A percentile compares a stretch with the other conserved stretches of the same genome.
Evolutionary conservation across 1,139 yeast species (phyloP).

Genomic region (Fermentozyma sake): DNA sequence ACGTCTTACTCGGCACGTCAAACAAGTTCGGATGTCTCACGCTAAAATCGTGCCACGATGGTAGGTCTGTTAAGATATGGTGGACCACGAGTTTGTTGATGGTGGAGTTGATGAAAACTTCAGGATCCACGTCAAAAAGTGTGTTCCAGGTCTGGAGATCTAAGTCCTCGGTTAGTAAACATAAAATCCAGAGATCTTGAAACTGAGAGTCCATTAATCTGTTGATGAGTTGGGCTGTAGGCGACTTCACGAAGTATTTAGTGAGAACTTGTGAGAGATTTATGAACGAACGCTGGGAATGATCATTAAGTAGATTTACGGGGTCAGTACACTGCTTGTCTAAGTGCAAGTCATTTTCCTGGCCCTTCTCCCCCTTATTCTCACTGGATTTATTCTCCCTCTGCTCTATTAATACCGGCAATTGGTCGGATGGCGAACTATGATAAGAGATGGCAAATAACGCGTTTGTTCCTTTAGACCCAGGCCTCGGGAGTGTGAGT

Average conservation of each 20-base stretch:
- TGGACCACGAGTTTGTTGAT: background rate
- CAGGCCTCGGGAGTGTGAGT: conserved; percentile 24
- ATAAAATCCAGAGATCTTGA: conserved; percentile 38
- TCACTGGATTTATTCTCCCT: too few relatives aligned
- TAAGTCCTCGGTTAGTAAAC: conserved; percentile 20
- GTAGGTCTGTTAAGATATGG: conserved; percentile 6
- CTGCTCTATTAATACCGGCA: conserved; percentile 46
- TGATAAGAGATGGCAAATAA: conserved; percentile 29
- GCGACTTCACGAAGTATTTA: conserved; percentile 9
- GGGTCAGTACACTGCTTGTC: conserved; percentile 24
- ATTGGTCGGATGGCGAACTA: conserved; percentile 36
- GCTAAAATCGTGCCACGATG: conserved; percentile 10
- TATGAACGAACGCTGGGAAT: too few relatives aligned
- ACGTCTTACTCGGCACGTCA: too few relatives aligned
- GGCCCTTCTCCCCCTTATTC: too few relatives aligned
- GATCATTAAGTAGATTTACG: conserved; percentile 20
- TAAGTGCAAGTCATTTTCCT: too few relatives aligned
- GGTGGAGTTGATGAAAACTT: background rate
- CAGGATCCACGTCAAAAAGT: conserved; percentile 7
- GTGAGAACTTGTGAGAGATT: too few relatives aligned
- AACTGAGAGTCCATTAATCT: conserved; percentile 33
- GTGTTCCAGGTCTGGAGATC: conserved; percentile 2
- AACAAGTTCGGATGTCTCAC: conserved; percentile 11
- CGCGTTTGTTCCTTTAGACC: conserved; percentile 1
- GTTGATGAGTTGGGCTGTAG: conserved; percentile 18